Percentiles rank a stretch among this genome's conserved stretches.
These are phyloP conservation scores for Lasiodiplodia sp. DNA, from an alignment of 2,329 filamentous ascomycete genomes.

Conservation along the genomic window DNA sequence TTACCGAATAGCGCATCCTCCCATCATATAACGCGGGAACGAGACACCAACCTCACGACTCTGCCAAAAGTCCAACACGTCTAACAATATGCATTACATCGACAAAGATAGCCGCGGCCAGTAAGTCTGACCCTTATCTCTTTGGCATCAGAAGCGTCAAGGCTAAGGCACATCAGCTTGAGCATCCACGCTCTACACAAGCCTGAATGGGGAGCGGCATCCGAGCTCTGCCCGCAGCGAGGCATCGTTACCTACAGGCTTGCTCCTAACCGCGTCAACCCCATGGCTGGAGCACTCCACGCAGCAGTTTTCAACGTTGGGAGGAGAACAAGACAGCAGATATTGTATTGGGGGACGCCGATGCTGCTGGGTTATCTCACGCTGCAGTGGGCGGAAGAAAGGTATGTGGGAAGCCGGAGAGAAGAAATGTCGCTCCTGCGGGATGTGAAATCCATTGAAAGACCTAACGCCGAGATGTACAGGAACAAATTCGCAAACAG, in stretches of 20 bases:
- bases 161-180: neutral
- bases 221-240: neutral
- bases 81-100: neutral
- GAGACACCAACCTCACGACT: neutral
- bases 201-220: neutral
- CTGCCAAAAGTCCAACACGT: neutral
- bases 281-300: neutral
- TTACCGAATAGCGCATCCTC: neutral
- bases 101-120: neutral
- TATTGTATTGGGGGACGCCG: neutral
- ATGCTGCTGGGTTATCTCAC: neutral
- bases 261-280: neutral
- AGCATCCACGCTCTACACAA: slow-evolving; percentile 3
- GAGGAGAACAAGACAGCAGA: neutral
- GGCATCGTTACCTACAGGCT: neutral
- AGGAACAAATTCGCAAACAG: neutral
- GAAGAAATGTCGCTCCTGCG: neutral
- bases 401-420: neutral
- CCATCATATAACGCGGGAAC: neutral
- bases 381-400: slow-evolving; percentile 2
- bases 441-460: neutral
- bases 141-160: neutral
- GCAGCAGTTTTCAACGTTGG: neutral
- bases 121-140: neutral
- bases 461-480: neutral